A percentile compares a stretch with the other conserved stretches of the same genome.
Conservation (phyloP, 2,329 filamentous ascomycete genomes). For the Colletotrichum navitas region DNA sequence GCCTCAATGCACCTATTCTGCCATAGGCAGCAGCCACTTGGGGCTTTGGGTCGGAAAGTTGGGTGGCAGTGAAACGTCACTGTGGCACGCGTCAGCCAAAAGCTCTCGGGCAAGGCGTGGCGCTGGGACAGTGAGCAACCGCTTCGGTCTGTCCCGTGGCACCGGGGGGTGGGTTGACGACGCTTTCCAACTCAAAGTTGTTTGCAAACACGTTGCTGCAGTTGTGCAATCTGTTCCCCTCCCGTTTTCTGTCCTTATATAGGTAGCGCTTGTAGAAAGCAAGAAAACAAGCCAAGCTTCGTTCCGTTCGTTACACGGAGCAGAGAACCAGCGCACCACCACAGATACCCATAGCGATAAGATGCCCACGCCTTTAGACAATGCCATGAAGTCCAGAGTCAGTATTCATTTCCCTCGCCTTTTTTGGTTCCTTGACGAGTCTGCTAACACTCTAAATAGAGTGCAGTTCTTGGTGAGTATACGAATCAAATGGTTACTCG, state of each 20-base stretch:
- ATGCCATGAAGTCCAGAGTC: conserved; percentile 78
- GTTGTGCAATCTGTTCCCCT: neutral
- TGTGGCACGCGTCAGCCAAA: conserved; percentile 37
- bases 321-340: conserved; percentile 15
- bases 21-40: conserved; percentile 29
- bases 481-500: no score
- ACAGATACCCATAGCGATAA: conserved; percentile 45
- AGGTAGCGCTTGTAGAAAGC: no score
- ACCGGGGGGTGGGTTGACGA: conserved; percentile 28
- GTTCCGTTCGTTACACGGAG: neutral
- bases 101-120: conserved; percentile 10
- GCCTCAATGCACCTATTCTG: neutral
- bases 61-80: conserved; percentile 26
- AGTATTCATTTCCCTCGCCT: conserved; percentile 45
- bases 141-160: conserved; percentile 15
- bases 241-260: neutral
- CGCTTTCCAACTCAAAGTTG: conserved; percentile 15
- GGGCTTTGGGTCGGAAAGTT: neutral
- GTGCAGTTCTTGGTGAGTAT: conserved; percentile 36
- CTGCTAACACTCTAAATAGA: conserved; percentile 21
- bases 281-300: conserved; percentile 1
- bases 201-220: conserved; percentile 32
- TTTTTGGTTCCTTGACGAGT: neutral
- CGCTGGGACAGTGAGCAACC: neutral
- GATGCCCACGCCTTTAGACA: conserved; percentile 79